Base-by-base conservation (phyloP, 2,329 filamentous ascomycete species). In the Cladosporium cucumerinum region DNA sequence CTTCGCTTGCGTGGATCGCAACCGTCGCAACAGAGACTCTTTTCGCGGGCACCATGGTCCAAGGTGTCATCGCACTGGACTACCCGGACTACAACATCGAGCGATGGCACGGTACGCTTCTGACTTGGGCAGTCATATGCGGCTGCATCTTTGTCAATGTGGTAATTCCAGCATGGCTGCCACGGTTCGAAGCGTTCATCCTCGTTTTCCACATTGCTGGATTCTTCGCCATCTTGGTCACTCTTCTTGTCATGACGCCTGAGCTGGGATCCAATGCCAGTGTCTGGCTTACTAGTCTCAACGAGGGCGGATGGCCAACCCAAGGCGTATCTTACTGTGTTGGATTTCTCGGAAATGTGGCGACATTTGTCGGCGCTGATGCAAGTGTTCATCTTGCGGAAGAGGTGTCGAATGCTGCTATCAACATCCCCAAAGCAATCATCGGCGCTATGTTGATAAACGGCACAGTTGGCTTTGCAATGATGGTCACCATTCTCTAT, bases 171-270 rank as follows among this genome's bases (percentile, higher is more conserved):
- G 78, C 75, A 14, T 73, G 68, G 68, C 69, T 76, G 5, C 75
- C 74, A 1, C 67, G 67, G 36, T 75, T 77, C 51, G 84, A 86
- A 70, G 79, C 80, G 0, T 72, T 77, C 58, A 74, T 76, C 36
- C 65, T 76, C n/a, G 72, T 76, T 52, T 69, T 85, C 23, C 84
- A 86, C 65, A 75, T 85, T 12, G 73, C 82, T 10, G 84, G 83
- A 8, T 85, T 85, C 72, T 80, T 85, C 57, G 83, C 80, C 0
- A 82, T 85, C 57, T 67, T 86, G 11, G 79, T 82, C 23, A 80
- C 82, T 0, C 70, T 85, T 10, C 67, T 68, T 65, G 72, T 72
- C 43, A 71, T 74, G 72, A 63, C 75, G 10, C 71, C 73, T 10
- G 49, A 57, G 14, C 48, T 72, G 32, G 69, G 69, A 5, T 68